Percentiles rank a stretch among this genome's conserved stretches.
phyloP scores from a whole-genome alignment of 2,329 filamentous ascomycete species.

The Drechslera avenae region DNA sequence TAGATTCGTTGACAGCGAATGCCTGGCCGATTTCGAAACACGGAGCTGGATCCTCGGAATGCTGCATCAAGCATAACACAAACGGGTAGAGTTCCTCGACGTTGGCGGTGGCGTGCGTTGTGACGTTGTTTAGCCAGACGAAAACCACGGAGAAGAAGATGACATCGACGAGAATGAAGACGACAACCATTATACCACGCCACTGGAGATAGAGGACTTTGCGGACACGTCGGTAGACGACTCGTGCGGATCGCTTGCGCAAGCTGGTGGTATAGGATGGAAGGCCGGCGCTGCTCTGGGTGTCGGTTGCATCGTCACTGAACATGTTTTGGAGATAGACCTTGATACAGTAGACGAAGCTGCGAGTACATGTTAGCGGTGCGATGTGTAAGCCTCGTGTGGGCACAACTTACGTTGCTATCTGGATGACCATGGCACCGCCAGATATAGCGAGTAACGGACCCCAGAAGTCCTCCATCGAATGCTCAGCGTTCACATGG shows the following conservation, averaged over 20 bases:
- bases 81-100: slow-evolving; percentile 65
- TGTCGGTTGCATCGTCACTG: slow-evolving; percentile 72
- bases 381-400: slow-evolving; percentile 4
- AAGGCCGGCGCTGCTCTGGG: slow-evolving; percentile 66
- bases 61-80: slow-evolving; percentile 70
- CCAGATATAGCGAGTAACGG: slow-evolving; percentile 80
- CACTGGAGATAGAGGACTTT: slow-evolving; percentile 91
- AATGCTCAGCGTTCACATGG: slow-evolving; percentile 90
- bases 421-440: slow-evolving; percentile 77
- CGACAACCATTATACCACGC: slow-evolving; percentile 87
- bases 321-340: slow-evolving; percentile 84
- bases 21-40: slow-evolving; percentile 67
- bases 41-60: slow-evolving; percentile 64
- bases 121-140: slow-evolving; percentile 73
- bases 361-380: slow-evolving; percentile 26
- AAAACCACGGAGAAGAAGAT: slow-evolving; percentile 94
- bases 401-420: slow-evolving; percentile 71
- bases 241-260: slow-evolving; percentile 78
- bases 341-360: slow-evolving; percentile 81
- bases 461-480: slow-evolving; percentile 86
- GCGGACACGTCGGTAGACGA: slow-evolving; percentile 84
- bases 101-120: slow-evolving; percentile 62
- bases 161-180: slow-evolving; percentile 88
- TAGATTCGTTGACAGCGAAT: slow-evolving; percentile 75
- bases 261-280: slow-evolving; percentile 73